Percentiles rank a stretch among this genome's conserved stretches.
Evolutionary conservation across 2,329 filamentous ascomycete species (phyloP).

Genomic region (Fonsecaea nubica): DNA sequence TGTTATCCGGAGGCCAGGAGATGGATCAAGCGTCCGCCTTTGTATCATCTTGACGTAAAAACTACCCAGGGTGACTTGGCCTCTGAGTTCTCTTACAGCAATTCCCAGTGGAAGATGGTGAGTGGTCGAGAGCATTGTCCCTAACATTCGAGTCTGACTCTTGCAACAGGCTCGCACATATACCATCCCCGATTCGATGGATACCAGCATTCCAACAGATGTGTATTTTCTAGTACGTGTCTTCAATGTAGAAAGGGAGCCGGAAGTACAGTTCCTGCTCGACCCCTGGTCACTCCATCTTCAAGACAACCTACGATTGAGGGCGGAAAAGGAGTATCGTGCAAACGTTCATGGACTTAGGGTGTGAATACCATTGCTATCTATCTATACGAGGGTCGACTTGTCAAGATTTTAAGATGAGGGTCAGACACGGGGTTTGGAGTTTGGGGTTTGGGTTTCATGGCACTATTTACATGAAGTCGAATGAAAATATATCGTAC

Average conservation of each 20-base stretch:
- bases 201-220: slow-evolving; percentile 7
- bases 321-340: slow-evolving; percentile 16
- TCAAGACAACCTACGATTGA: slow-evolving; percentile 9
- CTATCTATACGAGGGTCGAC: too few relatives aligned
- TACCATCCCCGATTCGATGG: slow-evolving; percentile 2
- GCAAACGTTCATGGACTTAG: not conserved
- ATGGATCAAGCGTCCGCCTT: slow-evolving; percentile 16
- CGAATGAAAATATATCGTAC: too few relatives aligned
- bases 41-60: slow-evolving; percentile 21
- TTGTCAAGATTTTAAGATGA: not conserved
- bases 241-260: slow-evolving; percentile 6
- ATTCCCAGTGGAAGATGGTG: slow-evolving; percentile 21
- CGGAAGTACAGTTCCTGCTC: slow-evolving; percentile 10
- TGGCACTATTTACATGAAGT: too few relatives aligned
- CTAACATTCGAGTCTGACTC: not conserved
- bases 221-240: slow-evolving; percentile 21
- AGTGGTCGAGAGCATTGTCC: not conserved
- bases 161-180: slow-evolving; percentile 13
- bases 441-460: too few relatives aligned
- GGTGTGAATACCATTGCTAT: not conserved
- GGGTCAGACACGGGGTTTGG: not conserved
- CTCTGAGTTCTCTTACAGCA: slow-evolving; percentile 16
- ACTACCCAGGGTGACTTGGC: slow-evolving; percentile 10
- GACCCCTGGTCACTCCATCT: slow-evolving; percentile 18
- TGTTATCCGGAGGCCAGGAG: slow-evolving; percentile 8